These are phyloP conservation scores for Hypoxylon lienhwacheense DNA, from an alignment of 495 filamentous ascomycete species.

Conservation along the genomic window DNA sequence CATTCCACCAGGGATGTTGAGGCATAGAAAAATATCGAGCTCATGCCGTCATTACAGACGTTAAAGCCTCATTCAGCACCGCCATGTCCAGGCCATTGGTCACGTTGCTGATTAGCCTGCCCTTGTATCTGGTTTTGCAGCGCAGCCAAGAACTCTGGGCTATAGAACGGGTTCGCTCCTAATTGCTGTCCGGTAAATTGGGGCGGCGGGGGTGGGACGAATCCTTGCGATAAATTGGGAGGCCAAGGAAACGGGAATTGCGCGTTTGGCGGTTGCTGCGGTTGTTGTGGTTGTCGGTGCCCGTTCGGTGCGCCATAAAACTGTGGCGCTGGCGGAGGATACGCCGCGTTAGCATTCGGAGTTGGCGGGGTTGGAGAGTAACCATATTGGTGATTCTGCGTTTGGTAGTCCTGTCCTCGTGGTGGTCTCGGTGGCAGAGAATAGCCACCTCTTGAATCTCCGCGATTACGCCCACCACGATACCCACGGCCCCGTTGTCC, in stretches of 20 bases:
- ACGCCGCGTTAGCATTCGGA: constrained; percentile 14
- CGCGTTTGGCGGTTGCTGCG: constrained; percentile 9
- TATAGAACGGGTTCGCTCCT: constrained; percentile 52
- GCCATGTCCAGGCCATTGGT: constrained; percentile 32
- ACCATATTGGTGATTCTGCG: constrained; percentile 35
- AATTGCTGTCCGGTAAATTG: constrained; percentile 34
- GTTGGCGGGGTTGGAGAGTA: constrained; percentile 23
- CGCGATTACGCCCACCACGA: constrained; percentile 42
- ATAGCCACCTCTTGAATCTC: constrained; percentile 40
- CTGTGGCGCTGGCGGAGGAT: constrained; percentile 24
- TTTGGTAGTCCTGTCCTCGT: constrained; percentile 34
- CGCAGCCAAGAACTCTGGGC: constrained; percentile 62
- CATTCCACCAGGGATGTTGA: neutral
- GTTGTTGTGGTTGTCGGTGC: too few relatives aligned
- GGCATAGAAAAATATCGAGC: neutral
- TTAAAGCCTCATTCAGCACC: constrained; percentile 17
- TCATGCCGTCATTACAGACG: neutral
- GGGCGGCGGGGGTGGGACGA: constrained; percentile 36
- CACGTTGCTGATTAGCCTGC: constrained; percentile 46
- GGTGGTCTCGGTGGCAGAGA: constrained; percentile 38
- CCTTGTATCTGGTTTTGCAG: constrained; percentile 50
- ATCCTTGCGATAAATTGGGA: constrained; percentile 31
- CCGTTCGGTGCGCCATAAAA: constrained; percentile 23
- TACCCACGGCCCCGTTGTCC: constrained; percentile 53
- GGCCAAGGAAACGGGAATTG: constrained; percentile 33